These are phyloP conservation scores for Apiotrichum akiyoshidainum DNA, from an alignment of 1,284 basidiomycete genomes.

Conservation along the genomic window DNA sequence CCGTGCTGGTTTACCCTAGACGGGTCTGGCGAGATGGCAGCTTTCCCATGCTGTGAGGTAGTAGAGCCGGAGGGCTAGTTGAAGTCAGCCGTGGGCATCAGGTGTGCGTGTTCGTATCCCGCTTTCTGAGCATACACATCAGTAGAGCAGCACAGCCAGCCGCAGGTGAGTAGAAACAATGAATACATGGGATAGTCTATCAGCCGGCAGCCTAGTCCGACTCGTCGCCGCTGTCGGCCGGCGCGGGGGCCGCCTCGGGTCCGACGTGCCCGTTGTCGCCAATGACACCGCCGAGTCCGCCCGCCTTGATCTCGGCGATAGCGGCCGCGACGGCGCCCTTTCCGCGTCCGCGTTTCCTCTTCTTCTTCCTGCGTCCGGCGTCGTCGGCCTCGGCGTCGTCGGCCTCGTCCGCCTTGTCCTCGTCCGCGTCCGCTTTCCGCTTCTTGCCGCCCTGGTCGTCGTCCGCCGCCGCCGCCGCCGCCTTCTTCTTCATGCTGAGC, in stretches of 20 bases:
- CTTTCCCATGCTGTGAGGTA: no score
- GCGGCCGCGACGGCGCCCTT: constrained; percentile 41
- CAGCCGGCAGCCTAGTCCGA: constrained; percentile 15
- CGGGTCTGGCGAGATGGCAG: no score
- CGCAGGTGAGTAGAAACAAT: no score
- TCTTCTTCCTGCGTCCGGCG: constrained; percentile 32
- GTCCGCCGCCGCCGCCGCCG: constrained; percentile 36
- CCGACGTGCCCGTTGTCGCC: constrained; percentile 1
- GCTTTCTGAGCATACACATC: no score
- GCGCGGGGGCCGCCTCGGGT: background rate
- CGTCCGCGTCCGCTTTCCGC: constrained; percentile 9
- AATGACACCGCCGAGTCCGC: constrained; percentile 13
- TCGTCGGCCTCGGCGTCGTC: constrained; percentile 20
- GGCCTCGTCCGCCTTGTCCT: constrained; percentile 14
- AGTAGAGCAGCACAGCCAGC: no score
- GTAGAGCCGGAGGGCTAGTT: no score
- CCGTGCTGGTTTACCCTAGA: no score
- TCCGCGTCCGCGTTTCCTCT: constrained; percentile 37
- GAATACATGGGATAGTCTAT: background rate
- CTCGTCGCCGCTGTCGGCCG: constrained; percentile 20
- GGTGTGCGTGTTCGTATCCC: no score
- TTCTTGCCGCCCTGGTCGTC: constrained; percentile 7
- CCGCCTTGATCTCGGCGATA: constrained; percentile 36
- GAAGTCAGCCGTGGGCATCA: no score
- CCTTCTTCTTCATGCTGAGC: constrained; percentile 87